A percentile compares a stretch with the other conserved stretches of the same genome.
Evolutionary conservation across 2,329 filamentous ascomycete species (phyloP).

Genomic region (Phaeosphaeriaceae sp.): DNA sequence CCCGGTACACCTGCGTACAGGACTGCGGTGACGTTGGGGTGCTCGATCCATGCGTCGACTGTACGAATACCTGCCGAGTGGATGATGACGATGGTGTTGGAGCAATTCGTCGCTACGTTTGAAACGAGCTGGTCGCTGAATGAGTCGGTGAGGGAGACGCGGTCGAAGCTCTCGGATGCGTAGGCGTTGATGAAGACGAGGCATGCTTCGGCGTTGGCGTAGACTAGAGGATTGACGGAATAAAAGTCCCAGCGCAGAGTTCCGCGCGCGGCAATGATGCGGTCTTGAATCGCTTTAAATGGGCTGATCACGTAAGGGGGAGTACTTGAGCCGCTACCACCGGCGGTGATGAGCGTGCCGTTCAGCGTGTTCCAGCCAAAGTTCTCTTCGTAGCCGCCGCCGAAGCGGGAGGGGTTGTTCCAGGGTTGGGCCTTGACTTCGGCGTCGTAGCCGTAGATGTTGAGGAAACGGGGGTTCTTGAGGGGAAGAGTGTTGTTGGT

Average conservation of each 20-base stretch:
- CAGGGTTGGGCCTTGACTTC: conserved; percentile 44
- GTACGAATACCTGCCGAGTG: conserved; percentile 67
- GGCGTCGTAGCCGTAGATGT: conserved; percentile 52
- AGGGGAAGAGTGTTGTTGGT: conserved; percentile 63
- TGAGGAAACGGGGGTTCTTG: conserved; percentile 51
- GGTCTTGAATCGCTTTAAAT: conserved; percentile 49
- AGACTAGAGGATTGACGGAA: conserved; percentile 37
- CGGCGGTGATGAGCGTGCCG: conserved; percentile 54
- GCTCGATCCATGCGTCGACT: conserved; percentile 75
- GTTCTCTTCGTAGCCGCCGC: conserved; percentile 51
- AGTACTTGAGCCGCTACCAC: conserved; percentile 51
- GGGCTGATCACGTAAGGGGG: conserved; percentile 52
- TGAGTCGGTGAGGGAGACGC: conserved; percentile 25
- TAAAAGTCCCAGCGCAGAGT: conserved; percentile 48
- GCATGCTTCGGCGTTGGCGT: conserved; percentile 51
- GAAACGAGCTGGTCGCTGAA: conserved; percentile 49
- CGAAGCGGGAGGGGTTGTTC: conserved; percentile 48
- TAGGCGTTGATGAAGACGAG: conserved; percentile 67
- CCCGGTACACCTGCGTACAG: conserved; percentile 82
- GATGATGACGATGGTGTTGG: conserved; percentile 60
- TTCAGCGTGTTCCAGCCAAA: conserved; percentile 43
- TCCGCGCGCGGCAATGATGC: conserved; percentile 36
- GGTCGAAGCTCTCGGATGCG: conserved; percentile 47
- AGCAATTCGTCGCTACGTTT: conserved; percentile 55
- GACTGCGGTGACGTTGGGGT: conserved; percentile 81